Base-by-base conservation (phyloP, 2,329 filamentous ascomycete species). In the Diaporthe batatas region DNA sequence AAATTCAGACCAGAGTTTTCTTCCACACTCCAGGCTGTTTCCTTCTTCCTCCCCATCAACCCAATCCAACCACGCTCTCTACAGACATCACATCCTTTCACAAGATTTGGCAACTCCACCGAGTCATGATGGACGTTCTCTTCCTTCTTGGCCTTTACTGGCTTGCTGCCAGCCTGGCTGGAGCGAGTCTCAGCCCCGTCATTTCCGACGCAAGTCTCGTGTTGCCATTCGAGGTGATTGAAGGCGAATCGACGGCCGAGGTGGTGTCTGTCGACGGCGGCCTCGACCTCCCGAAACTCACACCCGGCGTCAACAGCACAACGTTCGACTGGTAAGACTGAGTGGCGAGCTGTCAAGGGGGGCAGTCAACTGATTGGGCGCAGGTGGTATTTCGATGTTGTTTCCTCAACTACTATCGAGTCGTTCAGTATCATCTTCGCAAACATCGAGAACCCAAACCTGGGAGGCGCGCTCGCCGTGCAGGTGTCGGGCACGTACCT, bases 381-480 rank as follows among this genome's bases (percentile, higher is more conserved):
- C 8, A 58, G 55, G 55, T 58, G 55, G 55, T 32, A 42, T n/a
- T 58, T 58, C 25, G 12, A 18, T 42, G 55, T 18, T 12, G 11
- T 58, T 32, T 21, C 29, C n/a, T 39, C 18, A 3, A 23, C 11
- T 7, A 10, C 44, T n/a, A n/a, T 10, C 44, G 44, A 10, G 16
- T 58, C 55, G 6, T 14, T 58, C 2, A 16, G 11, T 34, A 18
- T 58, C 34, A 21, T 12, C 34, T 58, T 58, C 21, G 39, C 10
- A n/a, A 25, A 39, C n/a, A 25, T 58, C 12, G 55, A 23, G 6
- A 12, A 39, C 2, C 55, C n/a, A 3, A 11, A 58, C n/a, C 21
- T 21, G n/a, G 74, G 32, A n/a, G 44, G 64, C 3, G 23, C 64
- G n/a, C 44, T 68, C 23, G 16, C 39, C 21, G 47, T 68, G 10